Base-by-base conservation (phyloP, 2,329 filamentous ascomycete genomes). In the Claviceps sp. region DNA sequence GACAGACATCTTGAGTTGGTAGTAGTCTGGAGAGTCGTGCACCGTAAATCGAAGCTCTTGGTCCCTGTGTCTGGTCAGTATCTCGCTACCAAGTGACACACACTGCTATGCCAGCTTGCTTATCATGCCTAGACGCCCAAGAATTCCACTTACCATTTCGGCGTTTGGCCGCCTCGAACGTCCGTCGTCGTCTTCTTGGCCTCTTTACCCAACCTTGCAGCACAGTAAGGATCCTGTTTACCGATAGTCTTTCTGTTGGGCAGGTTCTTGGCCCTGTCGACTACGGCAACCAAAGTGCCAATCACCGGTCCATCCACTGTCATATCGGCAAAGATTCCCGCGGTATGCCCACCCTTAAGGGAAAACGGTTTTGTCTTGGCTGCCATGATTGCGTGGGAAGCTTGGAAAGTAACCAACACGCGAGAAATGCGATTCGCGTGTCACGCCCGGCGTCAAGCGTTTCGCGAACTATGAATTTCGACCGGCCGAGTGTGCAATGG, bases 141-240 rank as follows among this genome's bases (percentile, higher is more conserved):
- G 26, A 36, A n/a, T 13, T 51, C 36, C 47, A 52, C 66, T 58
- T 79, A 96, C 93, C 93, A 98, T 78, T 80, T 84, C 7, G 93
- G 93, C 40, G 93, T 97, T 70, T 98, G 93, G 43, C 93, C 93
- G 57, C 93, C 93, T 63, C 93, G 79, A 60, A 91, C 83, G 68
- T 98, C 93, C 4, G 91, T 96, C 42, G 85, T 85, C 2, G 93
- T 98, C 76, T 96, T 96, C 73, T 94, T 95, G 47, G 93, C 93
- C 69, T 97, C 90, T 68, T 98, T 98, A 37, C 91, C 93, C 45
- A 98, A 72, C 50, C 93, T 78, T 36, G 89, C 90, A 39, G 93
- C 93, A 69, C 90, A 96, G 68, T 97, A 98, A 0, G 93, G 91
- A 65, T 97, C 90, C 71, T 98, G 93, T 71, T 98, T 98, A 52